Conservation (phyloP, 2,329 filamentous ascomycete species). For the Trichoderma lentiforme region DNA sequence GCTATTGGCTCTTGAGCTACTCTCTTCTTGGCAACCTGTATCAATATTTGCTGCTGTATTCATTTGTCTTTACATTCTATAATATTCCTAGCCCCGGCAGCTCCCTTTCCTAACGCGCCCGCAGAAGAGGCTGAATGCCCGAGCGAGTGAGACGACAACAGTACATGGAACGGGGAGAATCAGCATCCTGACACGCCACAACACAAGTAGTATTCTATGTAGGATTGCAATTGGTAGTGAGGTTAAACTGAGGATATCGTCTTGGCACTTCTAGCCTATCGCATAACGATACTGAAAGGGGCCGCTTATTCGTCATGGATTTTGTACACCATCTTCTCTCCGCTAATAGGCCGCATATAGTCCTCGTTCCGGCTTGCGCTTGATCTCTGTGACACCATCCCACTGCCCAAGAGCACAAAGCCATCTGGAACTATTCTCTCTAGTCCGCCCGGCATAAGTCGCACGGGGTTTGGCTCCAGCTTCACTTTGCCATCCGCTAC, state of each 20-base stretch:
- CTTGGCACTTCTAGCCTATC: background rate
- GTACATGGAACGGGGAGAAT: background rate
- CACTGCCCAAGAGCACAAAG: conserved; percentile 26
- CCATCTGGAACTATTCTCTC: conserved; percentile 29
- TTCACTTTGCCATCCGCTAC: background rate
- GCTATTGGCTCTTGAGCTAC: background rate
- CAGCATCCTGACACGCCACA: background rate
- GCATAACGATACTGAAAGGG: background rate
- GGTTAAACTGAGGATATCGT: background rate
- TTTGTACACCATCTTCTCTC: conserved; percentile 38
- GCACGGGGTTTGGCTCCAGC: conserved; percentile 30
- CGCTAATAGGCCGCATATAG: conserved; percentile 39
- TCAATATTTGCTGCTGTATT: background rate
- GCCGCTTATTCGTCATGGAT: background rate
- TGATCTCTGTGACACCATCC: conserved; percentile 23
- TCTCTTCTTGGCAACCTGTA: background rate
- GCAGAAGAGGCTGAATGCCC: background rate
- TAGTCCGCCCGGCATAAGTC: conserved; percentile 33
- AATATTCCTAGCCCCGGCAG: background rate
- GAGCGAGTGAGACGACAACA: background rate
- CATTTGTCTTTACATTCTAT: background rate
- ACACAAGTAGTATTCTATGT: background rate
- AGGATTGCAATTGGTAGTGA: background rate
- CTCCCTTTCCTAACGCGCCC: background rate
- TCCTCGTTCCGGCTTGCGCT: conserved; percentile 24